A percentile compares a stretch with the other conserved stretches of the same genome.
phyloP scores from a whole-genome alignment of 305 asterid species.

The Fraxinus velutina region DNA sequence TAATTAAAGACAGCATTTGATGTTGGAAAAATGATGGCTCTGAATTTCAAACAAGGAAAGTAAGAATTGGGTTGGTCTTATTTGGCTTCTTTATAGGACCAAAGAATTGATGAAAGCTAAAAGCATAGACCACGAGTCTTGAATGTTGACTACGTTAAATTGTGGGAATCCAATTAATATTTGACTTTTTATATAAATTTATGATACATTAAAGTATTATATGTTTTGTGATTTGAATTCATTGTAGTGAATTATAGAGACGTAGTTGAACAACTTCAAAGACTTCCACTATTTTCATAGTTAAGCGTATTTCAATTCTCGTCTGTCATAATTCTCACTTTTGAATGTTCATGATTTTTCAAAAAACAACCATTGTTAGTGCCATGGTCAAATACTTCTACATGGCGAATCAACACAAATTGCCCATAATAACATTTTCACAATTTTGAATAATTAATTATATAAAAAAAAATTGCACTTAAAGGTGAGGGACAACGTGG shows the following conservation, averaged over 20 bases:
- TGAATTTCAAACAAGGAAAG: slow-evolving; percentile 28
- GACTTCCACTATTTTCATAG: background rate
- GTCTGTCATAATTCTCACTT: too few relatives aligned
- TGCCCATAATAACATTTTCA: background rate
- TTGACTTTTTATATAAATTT: background rate
- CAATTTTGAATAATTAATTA: background rate
- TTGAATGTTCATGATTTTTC: background rate
- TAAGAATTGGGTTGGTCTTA: slow-evolving; percentile 21
- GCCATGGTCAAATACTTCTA: background rate
- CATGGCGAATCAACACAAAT: background rate
- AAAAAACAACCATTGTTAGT: background rate
- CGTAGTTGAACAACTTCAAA: background rate
- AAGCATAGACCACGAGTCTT: slow-evolving; percentile 12
- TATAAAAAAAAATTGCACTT: background rate
- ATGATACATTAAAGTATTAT: background rate
- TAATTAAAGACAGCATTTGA: background rate
- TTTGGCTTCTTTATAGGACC: slow-evolving; percentile 30
- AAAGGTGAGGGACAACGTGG: background rate
- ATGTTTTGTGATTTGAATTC: background rate
- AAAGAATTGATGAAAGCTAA: slow-evolving; percentile 1
- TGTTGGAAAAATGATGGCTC: background rate
- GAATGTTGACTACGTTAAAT: slow-evolving; percentile 21
- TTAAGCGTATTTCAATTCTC: too few relatives aligned
- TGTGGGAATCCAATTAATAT: background rate
- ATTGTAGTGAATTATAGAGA: background rate